phyloP scores from a whole-genome alignment of 2,329 filamentous ascomycete species.

The Venturia nashicola region DNA sequence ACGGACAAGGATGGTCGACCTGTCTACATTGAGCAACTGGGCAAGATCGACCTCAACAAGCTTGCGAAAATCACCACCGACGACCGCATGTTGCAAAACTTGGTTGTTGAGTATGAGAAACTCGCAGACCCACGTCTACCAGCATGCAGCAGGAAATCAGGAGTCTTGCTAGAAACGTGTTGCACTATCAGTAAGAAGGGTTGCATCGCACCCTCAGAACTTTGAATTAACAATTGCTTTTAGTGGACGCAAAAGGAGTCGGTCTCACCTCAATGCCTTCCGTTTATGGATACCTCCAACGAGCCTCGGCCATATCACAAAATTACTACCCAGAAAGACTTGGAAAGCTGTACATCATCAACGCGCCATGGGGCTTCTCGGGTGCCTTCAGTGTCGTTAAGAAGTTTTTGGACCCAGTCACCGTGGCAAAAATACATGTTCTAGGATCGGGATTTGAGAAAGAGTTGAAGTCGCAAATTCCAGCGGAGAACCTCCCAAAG shows the following conservation, averaged over 20 bases:
- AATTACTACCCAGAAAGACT: slow-evolving; percentile 99
- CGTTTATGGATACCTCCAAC: slow-evolving; percentile 78
- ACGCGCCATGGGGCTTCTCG: slow-evolving; percentile 91
- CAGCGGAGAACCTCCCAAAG: slow-evolving; percentile 79
- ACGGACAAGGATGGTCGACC: slow-evolving; percentile 93
- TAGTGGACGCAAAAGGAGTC: slow-evolving; percentile 75
- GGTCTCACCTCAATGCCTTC: slow-evolving; percentile 67
- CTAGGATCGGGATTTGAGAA: slow-evolving; percentile 70
- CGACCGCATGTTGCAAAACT: slow-evolving; percentile 92
- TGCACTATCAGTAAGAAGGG: slow-evolving; percentile 69
- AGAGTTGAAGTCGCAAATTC: slow-evolving; percentile 74
- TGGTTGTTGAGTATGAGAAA: slow-evolving; percentile 96
- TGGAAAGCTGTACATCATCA: slow-evolving; percentile 94
- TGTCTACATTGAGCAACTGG: slow-evolving; percentile 92
- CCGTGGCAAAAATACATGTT: slow-evolving; percentile 90
- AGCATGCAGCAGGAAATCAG: slow-evolving; percentile 85
- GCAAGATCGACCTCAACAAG: slow-evolving; percentile 77
- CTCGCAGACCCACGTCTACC: slow-evolving; percentile 85
- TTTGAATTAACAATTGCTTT: neutral
- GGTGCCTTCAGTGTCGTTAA: slow-evolving; percentile 78
- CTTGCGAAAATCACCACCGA: slow-evolving; percentile 89
- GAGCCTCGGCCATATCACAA: slow-evolving; percentile 81
- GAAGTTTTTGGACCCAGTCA: slow-evolving; percentile 92
- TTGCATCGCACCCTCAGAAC: neutral
- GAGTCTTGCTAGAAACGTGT: slow-evolving; percentile 87